A percentile compares a stretch with the other conserved stretches of the same genome.
phyloP scores from a whole-genome alignment of 768 basidiomycete species.

The Pleurotus citrinopileatus region DNA sequence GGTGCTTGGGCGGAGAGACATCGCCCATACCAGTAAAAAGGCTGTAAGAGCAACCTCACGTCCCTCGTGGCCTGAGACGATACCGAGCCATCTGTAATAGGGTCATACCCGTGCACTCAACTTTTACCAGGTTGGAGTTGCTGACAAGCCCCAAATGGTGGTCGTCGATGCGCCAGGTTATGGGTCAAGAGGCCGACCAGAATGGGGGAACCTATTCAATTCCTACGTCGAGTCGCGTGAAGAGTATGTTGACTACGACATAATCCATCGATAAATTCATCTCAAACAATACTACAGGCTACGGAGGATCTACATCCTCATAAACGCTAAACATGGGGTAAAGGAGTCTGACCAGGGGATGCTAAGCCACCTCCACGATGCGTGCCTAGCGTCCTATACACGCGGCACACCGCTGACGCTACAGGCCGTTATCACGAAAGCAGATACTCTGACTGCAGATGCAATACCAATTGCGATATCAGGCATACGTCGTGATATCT shows the following conservation, averaged over 20 bases:
- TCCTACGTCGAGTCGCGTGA: slow-evolving; percentile 55
- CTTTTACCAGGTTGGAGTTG: slow-evolving; percentile 62
- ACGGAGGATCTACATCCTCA: slow-evolving; percentile 64
- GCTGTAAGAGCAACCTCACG: slow-evolving; percentile 41
- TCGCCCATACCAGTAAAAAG: slow-evolving; percentile 67
- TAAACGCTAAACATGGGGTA: slow-evolving; percentile 67
- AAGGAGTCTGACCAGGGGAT: slow-evolving; percentile 56
- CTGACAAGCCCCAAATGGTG: slow-evolving; percentile 53
- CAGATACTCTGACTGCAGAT: slow-evolving; percentile 44
- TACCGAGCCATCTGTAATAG: slow-evolving; percentile 28
- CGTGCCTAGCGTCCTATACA: slow-evolving; percentile 30
- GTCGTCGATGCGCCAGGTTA: slow-evolving; percentile 84
- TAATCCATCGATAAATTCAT: slow-evolving; percentile 5
- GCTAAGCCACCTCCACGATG: slow-evolving; percentile 48
- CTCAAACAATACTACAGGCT: slow-evolving; percentile 41
- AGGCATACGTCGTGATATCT: slow-evolving; percentile 49
- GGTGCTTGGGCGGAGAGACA: slow-evolving; percentile 52
- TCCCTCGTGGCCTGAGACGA: not conserved
- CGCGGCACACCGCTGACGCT: slow-evolving; percentile 50
- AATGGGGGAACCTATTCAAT: slow-evolving; percentile 74
- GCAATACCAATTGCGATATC: slow-evolving; percentile 33
- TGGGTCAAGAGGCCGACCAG: slow-evolving; percentile 65
- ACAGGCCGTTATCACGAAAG: slow-evolving; percentile 74
- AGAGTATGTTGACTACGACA: not conserved
- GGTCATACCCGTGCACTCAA: slow-evolving; percentile 72